These are phyloP conservation scores for Fusarium kyushuense DNA, from an alignment of 2,329 filamentous ascomycete genomes.

Conservation along the genomic window DNA sequence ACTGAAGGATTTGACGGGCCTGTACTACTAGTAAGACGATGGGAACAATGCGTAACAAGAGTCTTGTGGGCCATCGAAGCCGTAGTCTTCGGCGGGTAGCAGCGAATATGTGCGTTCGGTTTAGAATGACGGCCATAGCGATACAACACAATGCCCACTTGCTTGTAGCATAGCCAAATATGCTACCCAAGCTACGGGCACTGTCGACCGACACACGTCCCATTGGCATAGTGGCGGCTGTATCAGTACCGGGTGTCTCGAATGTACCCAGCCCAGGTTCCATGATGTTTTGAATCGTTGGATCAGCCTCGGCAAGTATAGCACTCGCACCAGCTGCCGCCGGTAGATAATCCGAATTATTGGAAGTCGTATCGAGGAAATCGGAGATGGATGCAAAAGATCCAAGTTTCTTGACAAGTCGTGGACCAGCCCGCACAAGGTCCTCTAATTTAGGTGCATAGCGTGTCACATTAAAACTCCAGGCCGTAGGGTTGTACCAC, in stretches of 20 bases:
- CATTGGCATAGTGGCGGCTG: constrained; percentile 38
- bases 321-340: constrained; percentile 35
- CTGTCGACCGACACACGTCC: constrained; percentile 69
- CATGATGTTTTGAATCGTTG: constrained; percentile 49
- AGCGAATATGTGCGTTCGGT: constrained; percentile 93
- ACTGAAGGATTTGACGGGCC: constrained; percentile 77
- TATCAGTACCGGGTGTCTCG: constrained; percentile 23
- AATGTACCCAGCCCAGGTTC: constrained; percentile 39
- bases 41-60: constrained; percentile 77
- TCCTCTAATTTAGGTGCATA: constrained; percentile 75
- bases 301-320: constrained; percentile 41
- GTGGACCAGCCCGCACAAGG: constrained; percentile 75
- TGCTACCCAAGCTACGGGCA: constrained; percentile 79
- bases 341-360: constrained; percentile 52
- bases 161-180: constrained; percentile 91
- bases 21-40: constrained; percentile 78
- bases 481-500: constrained; percentile 68
- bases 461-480: constrained; percentile 69
- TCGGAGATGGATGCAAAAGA: constrained; percentile 72
- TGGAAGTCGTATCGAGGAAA: constrained; percentile 64
- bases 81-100: constrained; percentile 85
- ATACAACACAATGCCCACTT: constrained; percentile 93
- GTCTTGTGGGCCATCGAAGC: constrained; percentile 77
- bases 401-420: constrained; percentile 76
- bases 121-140: constrained; percentile 85